Evolutionary conservation across 768 basidiomycete species (phyloP), one percentile per base, ranked within the genome.

Genomic region (Hygrocybe coccinea): DNA sequence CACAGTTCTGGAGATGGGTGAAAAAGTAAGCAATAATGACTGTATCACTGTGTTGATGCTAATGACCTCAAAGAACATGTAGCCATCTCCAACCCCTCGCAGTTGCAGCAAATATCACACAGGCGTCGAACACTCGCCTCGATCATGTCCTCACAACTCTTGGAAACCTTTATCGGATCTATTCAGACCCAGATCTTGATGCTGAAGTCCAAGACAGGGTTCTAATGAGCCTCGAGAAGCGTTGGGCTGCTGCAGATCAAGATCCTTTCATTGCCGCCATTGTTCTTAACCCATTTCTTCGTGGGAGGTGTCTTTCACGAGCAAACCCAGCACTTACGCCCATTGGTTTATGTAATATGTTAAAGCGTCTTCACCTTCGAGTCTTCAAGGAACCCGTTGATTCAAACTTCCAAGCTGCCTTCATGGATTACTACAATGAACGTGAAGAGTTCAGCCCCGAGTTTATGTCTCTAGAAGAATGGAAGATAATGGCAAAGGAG

Each of bases 231-330:
- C 54, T 69, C 9, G 67, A 73, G 45, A 47, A 25, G 1, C 58
- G 60, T 8, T 73, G 71, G 71, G 24, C 49, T 22, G 62, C 65
- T 33, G 36, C 58, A 35, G 69, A 72, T 54, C 67, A 71, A 55
- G 69, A 68, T 29, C 51, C 65, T 5, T 70, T 68, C 45, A 65
- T 72, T 52, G 61, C 64, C 8, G 60, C 68, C 9, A 58, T 68
- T 9, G 61, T 73, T 44, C 37, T 67, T 6, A 67, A 71, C 55
- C 68, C 64, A 5, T 58, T 65, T 33, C 62, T 61, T 46, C 49
- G n/a, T 15, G 49, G 49, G 21, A 29, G 21, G 33, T 50, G 49
- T 17, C 35, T 50, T 5, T 50, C 49, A 29, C 29, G 29, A 8
- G 39, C 21, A 48, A 50, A 34, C 3, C 43, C 17, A 52, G 8